Evolutionary conservation across 805 yeast species (phyloP).

Genomic region (Cyberlindnera americana): DNA sequence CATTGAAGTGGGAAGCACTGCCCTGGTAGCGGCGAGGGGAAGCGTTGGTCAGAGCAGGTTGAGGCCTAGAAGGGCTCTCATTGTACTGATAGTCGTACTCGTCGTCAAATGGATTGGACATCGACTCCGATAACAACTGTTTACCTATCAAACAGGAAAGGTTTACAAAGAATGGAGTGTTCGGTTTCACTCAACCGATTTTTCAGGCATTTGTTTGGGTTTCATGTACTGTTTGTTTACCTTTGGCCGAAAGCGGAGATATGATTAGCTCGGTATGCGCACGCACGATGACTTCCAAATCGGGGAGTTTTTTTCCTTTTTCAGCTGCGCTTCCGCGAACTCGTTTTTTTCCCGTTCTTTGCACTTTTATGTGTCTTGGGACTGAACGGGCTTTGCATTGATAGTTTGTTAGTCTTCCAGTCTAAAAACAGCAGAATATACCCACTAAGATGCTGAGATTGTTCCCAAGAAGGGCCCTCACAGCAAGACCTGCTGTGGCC

Average conservation of each 20-base stretch:
- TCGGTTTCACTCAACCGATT: not conserved
- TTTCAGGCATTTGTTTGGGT: constrained; percentile 6
- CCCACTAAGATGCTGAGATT: constrained; percentile 14
- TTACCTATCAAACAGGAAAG: not conserved
- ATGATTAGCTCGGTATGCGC: constrained; percentile 1
- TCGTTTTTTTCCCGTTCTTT: not conserved
- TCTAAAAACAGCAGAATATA: too few species aligned
- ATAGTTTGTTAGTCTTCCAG: too few species aligned
- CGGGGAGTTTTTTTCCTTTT: not conserved
- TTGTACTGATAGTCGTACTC: constrained; percentile 13
- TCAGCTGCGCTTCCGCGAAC: too few species aligned
- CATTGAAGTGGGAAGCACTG: constrained; percentile 14
- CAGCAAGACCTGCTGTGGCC: not conserved
- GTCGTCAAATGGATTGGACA: constrained; percentile 30
- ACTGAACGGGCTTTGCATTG: constrained; percentile 9
- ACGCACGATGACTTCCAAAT: constrained; percentile 3
- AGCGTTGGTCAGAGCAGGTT: constrained; percentile 20
- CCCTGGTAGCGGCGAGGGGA: constrained; percentile 24
- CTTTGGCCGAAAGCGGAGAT: constrained; percentile 20
- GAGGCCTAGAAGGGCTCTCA: constrained; percentile 21
- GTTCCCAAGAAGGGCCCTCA: constrained; percentile 7
- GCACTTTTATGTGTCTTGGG: too few species aligned
- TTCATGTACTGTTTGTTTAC: constrained; percentile 19
- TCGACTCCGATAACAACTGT: constrained; percentile 1
- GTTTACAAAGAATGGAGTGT: not conserved